Percentiles rank a stretch among this genome's conserved stretches.
Evolutionary conservation across 1,139 yeast species (phyloP).

Genomic region (Pichia sp.): DNA sequence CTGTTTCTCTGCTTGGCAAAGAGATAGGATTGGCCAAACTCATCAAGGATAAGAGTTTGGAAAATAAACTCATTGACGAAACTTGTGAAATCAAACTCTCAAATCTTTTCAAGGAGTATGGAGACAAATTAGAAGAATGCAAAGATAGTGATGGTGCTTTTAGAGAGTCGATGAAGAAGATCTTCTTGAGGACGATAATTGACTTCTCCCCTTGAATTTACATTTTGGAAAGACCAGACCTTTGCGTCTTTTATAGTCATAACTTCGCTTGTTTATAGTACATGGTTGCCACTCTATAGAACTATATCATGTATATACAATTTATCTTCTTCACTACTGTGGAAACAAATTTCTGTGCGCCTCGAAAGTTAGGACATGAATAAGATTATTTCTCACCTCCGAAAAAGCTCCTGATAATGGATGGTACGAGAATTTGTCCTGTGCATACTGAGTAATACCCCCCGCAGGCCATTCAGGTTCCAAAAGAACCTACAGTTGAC

Average conservation of each 20-base stretch:
- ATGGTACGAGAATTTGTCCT: neutral
- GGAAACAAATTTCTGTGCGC: neutral
- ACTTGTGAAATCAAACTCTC: conserved; percentile 45
- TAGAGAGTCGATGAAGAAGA: conserved; percentile 18
- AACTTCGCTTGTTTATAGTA: too few species aligned
- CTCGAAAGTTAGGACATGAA: neutral
- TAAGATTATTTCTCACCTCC: neutral
- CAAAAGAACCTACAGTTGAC: neutral
- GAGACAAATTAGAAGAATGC: conserved; percentile 39
- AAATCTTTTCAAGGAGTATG: conserved; percentile 49
- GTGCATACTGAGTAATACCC: too few species aligned
- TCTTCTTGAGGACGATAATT: conserved; percentile 20
- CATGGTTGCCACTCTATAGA: neutral
- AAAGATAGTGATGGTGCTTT: conserved; percentile 15
- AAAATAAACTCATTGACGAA: conserved; percentile 39
- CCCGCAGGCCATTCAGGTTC: too few species aligned
- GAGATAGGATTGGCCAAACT: conserved; percentile 64
- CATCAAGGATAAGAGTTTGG: conserved; percentile 53
- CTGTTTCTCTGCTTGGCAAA: conserved; percentile 44
- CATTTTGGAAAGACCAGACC: neutral
- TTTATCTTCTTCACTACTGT: neutral
- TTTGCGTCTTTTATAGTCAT: too few species aligned
- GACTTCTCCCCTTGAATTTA: conserved; percentile 19
- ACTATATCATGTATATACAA: neutral
- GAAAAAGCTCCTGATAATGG: neutral